These are phyloP conservation scores for Geum urbanum DNA, from an alignment of 306 rosid genomes.

Conservation along the genomic window DNA sequence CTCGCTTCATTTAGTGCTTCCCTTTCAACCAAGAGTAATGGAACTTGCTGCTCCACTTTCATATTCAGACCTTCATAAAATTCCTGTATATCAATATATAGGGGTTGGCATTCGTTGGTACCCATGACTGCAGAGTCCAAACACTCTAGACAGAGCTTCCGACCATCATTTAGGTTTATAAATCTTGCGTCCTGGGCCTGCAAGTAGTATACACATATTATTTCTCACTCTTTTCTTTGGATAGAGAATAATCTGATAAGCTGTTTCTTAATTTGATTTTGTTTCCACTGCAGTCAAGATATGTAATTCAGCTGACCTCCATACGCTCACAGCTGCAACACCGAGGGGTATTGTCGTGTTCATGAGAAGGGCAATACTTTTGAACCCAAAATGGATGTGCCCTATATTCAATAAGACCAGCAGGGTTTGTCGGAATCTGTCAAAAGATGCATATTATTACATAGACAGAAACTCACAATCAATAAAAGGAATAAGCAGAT, in stretches of 20 bases:
- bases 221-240: background rate
- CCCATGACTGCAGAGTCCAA: constrained; percentile 92
- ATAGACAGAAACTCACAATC: constrained; percentile 43
- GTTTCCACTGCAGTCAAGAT: background rate
- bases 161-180: constrained; percentile 72
- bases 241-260: constrained; percentile 10
- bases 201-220: constrained; percentile 26
- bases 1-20: constrained; percentile 97
- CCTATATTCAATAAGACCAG: constrained; percentile 99
- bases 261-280: background rate
- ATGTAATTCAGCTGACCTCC: constrained; percentile 63
- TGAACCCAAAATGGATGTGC: constrained; percentile 99
- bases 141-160: constrained; percentile 93
- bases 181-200: constrained; percentile 75
- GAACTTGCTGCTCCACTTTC: constrained; percentile 89
- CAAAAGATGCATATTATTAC: constrained; percentile 48
- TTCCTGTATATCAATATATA: constrained; percentile 64
- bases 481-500: constrained; percentile 22
- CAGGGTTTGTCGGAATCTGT: constrained; percentile 99
- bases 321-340: constrained; percentile 98
- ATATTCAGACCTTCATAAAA: constrained; percentile 83
- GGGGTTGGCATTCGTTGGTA: constrained; percentile 82
- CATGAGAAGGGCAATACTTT: constrained; percentile 95
- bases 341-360: constrained; percentile 86
- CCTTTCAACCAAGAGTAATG: constrained; percentile 92